Conservation (phyloP, 768 basidiomycete species). For the Lactarius deliciosus region DNA sequence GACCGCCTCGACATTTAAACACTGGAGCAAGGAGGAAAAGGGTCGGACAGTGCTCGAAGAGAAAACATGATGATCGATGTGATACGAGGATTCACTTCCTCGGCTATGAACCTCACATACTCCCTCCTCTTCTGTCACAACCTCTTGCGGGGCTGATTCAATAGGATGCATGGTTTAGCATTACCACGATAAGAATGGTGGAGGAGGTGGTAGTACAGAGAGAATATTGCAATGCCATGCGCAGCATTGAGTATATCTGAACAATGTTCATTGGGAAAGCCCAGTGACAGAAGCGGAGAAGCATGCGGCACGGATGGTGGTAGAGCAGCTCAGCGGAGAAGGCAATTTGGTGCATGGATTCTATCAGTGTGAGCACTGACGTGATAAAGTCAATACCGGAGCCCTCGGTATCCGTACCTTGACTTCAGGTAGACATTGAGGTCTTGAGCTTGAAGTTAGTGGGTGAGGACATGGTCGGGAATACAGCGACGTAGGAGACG, state of each 20-base stretch:
- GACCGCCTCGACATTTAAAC: neutral
- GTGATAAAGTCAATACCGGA: slow-evolving; percentile 48
- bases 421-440: neutral
- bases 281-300: neutral
- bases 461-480: slow-evolving; percentile 26
- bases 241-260: slow-evolving; percentile 3
- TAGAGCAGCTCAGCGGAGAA: slow-evolving; percentile 40
- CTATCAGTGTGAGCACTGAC: slow-evolving; percentile 61
- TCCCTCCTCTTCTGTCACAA: neutral
- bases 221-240: slow-evolving; percentile 19
- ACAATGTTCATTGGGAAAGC: neutral
- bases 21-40: neutral
- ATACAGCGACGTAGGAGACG: slow-evolving; percentile 1
- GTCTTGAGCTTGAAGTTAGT: slow-evolving; percentile 24
- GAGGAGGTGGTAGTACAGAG: too few species aligned
- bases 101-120: neutral
- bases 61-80: slow-evolving; percentile 13
- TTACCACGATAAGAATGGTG: neutral
- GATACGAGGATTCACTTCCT: slow-evolving; percentile 15
- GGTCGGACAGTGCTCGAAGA: neutral
- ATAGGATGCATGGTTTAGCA: slow-evolving; percentile 3
- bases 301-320: neutral
- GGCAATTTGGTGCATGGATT: slow-evolving; percentile 49
- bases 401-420: slow-evolving; percentile 32
- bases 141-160: neutral